Evolutionary conservation across 345 rosid genomes (phyloP), one percentile per base, ranked within the genome.

Genomic region (Eutrema japonicum): DNA sequence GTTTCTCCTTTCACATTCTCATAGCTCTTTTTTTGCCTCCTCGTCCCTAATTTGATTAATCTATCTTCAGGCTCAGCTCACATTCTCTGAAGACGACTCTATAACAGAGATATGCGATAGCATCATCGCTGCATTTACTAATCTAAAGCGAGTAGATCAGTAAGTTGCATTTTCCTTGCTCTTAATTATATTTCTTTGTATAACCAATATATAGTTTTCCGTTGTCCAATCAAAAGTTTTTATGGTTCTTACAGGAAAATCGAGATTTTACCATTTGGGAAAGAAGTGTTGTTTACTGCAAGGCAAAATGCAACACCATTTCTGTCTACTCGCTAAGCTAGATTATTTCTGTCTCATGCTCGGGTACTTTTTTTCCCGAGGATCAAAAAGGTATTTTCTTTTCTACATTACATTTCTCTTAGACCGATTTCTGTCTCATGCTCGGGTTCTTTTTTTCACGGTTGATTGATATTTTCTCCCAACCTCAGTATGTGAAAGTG

Each of bases 211-310:
- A 22, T 58, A 45, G 53, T 22, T 36, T 43, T 36, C 29, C 51
- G 32, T 66, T 16, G 41, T 42, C 38, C 3, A 32, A 22, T 37
- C 12, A 11, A 37, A 66, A n/a, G 14, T 9, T n/a, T 74, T 71
- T 6, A 68, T 77, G 83, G 30, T 79, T 52, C 3, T 61, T 75
- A 60, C 89, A 94, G 97, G 82, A 75, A 80, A 57, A 74, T 82
- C 73, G 90, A 89, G 75, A 87, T 91, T 70, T 73, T 81, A 60
- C 81, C 89, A 3, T 64, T 87, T 27, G 97, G 86, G 59, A 91
- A 84, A 70, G 93, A 88, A 82, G 96, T 90, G 40, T 37, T 94
- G 77, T 88, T 91, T 79, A 80, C 90, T 8, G 97, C 98, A n/a
- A n/a, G n/a, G n/a, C n/a, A n/a, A n/a, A n/a, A n/a, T n/a, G n/a